A percentile compares a stretch with the other conserved stretches of the same genome.
These are phyloP conservation scores for Polyporus arcularius DNA, from an alignment of 768 basidiomycete species.

Conservation along the genomic window DNA sequence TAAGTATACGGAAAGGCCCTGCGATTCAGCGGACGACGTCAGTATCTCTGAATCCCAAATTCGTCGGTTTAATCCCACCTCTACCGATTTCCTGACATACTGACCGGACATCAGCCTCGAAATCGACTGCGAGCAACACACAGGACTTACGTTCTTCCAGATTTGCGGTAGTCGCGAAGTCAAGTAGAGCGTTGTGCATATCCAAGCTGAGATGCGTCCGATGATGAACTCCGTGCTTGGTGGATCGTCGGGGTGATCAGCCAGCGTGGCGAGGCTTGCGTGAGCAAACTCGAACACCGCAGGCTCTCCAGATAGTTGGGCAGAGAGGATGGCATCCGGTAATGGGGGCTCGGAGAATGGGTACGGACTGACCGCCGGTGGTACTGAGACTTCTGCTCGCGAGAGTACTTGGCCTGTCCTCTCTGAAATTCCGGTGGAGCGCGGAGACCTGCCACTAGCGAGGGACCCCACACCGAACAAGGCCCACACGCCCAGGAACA, in stretches of 20 bases:
- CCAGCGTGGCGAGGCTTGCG: slow-evolving; percentile 8
- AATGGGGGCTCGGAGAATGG: not conserved
- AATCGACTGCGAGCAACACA: not conserved
- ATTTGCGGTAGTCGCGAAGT: slow-evolving; percentile 96
- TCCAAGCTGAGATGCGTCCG: slow-evolving; percentile 93
- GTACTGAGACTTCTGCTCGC: slow-evolving; percentile 16
- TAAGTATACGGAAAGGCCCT: slow-evolving; percentile 92
- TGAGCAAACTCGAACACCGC: not conserved
- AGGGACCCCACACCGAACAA: slow-evolving; percentile 69
- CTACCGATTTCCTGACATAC: slow-evolving; percentile 90
- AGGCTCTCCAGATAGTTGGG: slow-evolving; percentile 3
- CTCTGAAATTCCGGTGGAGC: slow-evolving; percentile 26
- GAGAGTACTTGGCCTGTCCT: slow-evolving; percentile 53
- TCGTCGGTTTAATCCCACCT: slow-evolving; percentile 43
- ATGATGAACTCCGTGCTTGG: slow-evolving; percentile 59
- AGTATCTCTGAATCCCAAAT: not conserved
- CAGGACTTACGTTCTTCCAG: slow-evolving; percentile 90
- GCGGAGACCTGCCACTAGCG: slow-evolving; percentile 32
- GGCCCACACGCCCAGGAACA: slow-evolving; percentile 78
- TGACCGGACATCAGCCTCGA: slow-evolving; percentile 33
- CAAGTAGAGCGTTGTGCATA: slow-evolving; percentile 89
- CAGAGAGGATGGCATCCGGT: not conserved
- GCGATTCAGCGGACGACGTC: not conserved
- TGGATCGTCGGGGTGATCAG: slow-evolving; percentile 23
- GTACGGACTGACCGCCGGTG: not conserved